Conservation (phyloP, 495 filamentous ascomycete species). For the Penicillium goetzii region DNA sequence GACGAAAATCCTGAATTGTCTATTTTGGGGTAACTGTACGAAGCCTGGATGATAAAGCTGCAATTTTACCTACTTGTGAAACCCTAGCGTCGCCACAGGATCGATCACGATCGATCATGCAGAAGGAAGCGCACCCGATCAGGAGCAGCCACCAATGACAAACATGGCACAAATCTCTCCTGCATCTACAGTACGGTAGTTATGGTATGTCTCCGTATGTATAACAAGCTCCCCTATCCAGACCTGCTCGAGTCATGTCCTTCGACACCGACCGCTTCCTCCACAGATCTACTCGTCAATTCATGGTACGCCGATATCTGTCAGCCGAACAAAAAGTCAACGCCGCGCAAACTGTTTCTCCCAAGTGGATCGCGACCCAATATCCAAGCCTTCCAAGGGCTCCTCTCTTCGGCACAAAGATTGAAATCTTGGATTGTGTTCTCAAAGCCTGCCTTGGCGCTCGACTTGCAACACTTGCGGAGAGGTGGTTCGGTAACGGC, state of each 20-base stretch:
- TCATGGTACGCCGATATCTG: constrained; percentile 8
- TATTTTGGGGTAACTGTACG: neutral
- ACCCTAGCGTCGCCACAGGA: neutral
- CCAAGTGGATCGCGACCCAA: constrained; percentile 11
- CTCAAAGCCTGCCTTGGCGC: neutral
- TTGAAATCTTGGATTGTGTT: neutral
- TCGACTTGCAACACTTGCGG: neutral
- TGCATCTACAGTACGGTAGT: neutral
- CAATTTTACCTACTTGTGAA: neutral
- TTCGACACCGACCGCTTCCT: neutral
- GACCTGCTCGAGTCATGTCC: neutral
- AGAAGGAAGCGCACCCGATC: neutral
- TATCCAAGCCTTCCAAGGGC: neutral
- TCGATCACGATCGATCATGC: neutral
- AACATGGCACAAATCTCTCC: neutral
- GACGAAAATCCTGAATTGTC: neutral
- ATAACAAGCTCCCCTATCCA: no score
- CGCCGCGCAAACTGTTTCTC: neutral
- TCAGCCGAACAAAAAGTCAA: neutral
- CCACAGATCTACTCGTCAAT: neutral
- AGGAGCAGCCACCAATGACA: neutral
- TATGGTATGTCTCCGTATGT: neutral
- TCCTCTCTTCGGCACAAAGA: neutral
- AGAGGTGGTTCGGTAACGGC: constrained; percentile 1
- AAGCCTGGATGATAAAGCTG: neutral